Base-by-base conservation (phyloP, 2,329 filamentous ascomycete genomes). In the Drechslerella dactyloides region DNA sequence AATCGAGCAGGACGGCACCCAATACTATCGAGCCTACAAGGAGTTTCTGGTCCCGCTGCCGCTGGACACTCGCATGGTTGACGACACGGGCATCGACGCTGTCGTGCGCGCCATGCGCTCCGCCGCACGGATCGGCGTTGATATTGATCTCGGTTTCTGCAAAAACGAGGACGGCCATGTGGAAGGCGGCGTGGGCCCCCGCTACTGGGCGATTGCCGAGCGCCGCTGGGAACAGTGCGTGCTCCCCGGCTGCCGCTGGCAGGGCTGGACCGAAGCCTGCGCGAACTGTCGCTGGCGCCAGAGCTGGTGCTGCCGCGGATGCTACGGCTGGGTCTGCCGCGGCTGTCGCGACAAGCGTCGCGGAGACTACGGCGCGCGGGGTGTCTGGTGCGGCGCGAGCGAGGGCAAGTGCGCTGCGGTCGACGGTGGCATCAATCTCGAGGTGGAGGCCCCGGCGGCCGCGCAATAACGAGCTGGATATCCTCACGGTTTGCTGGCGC, bases 261-360 rank as follows among this genome's bases (percentile, higher is more conserved):
- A 53, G 37, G 60, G 66, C 1, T 70, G 66, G 66, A 55, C 55
- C 2, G 54, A 70, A 15, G 54, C 66, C 2, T 70, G 66, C 37
- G 51, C 46, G 1, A 59, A 37, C 27, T 70, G 66, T 27, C 37
- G 66, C 15, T 70, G 66, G 66, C 30, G 48, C 4, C 58, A 64
- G 30, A 51, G 56, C 3, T 51, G 24, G 54, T 59, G 59, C 51
- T 72, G 68, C 17, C 59, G 46, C n/a, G 60, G 68, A 8, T 72
- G 68, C 30, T 72, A 50, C 50, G 60, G 60, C 0, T 72, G 68
- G 68, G 60, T 72, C n/a, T 72, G 68, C 55, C 21, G 56, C n/a
- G 59, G 48, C 7, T 72, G 68, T 42, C 24, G 50, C 7, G 46
- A 13, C 4, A 60, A 60, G 37, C 55, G 55, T n/a, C 57, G 19